phyloP scores from a whole-genome alignment of 495 filamentous ascomycete genomes.

The Jackrogersella multiformis region DNA sequence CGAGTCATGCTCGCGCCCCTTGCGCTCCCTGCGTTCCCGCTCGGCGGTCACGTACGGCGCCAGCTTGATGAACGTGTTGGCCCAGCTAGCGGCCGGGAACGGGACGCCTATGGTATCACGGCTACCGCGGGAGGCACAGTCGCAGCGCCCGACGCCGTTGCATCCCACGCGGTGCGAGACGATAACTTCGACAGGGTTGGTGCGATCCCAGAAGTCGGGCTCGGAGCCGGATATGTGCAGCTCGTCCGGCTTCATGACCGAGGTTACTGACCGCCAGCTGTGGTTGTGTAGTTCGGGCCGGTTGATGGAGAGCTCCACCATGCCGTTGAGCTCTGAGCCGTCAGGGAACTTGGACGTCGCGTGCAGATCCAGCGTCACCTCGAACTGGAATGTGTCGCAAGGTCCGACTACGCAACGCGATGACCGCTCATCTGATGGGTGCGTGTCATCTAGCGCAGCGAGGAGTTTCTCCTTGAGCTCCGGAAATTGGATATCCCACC shows the following conservation, averaged over 20 bases:
- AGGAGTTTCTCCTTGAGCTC: constrained; percentile 55
- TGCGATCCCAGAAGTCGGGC: constrained; percentile 47
- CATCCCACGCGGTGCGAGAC: constrained; percentile 54
- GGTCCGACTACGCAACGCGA: constrained; percentile 46
- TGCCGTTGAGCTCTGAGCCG: constrained; percentile 58
- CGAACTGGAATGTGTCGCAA: constrained; percentile 65
- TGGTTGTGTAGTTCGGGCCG: constrained; percentile 53
- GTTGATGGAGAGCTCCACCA: constrained; percentile 59
- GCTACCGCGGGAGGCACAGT: constrained; percentile 46
- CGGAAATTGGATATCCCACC: constrained; percentile 56
- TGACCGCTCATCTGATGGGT: constrained; percentile 46
- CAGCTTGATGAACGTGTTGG: constrained; percentile 56
- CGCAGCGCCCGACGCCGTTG: constrained; percentile 45
- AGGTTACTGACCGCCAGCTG: constrained; percentile 60
- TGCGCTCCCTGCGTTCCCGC: constrained; percentile 42
- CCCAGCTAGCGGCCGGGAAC: constrained; percentile 62
- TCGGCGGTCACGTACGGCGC: constrained; percentile 53
- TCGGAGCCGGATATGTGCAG: constrained; percentile 51
- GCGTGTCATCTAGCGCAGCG: constrained; percentile 44
- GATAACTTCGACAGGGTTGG: constrained; percentile 45
- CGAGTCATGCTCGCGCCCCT: constrained; percentile 30
- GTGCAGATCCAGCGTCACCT: constrained; percentile 57
- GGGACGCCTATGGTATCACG: constrained; percentile 52
- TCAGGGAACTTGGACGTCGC: constrained; percentile 56
- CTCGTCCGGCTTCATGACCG: constrained; percentile 58